Base-by-base conservation (phyloP, 2,329 filamentous ascomycete genomes). In the Dactylellina sp. region DNA sequence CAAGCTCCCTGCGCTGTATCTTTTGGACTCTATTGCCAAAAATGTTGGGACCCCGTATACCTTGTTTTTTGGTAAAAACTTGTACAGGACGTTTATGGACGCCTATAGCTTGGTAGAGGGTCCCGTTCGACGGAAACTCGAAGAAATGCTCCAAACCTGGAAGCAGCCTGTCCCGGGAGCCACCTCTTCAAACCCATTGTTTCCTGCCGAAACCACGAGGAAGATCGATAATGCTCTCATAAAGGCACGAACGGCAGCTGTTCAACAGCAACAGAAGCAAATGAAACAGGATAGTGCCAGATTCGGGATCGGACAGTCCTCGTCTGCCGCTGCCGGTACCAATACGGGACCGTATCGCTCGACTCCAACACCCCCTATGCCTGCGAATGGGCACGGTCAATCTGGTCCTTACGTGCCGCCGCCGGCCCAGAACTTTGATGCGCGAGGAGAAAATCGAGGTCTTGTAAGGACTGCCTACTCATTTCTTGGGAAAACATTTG, bases 11-110 rank as follows among this genome's bases (percentile, higher is more conserved):
- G 92, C 95, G n/a, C 86, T 99, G 25, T 99, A 98, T 82, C 92
- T 99, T 77, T 89, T 99, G 80, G 95, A 99, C 83, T 98, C 94
- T 14, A 94, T 99, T 75, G 93, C 96, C 80, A 99, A 99, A 83
- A 98, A 99, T 84, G 93, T 99, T 75, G 95, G 95, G 75, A 97
- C 94, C 0, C 95, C 95, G 6, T 99, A 99, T 82, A 98, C 94
- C 0, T 86, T 98, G 11, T 98, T 97, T 81, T 91, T 99, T 76
- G 92, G 93, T 59, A 89, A 92, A 42, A 94, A 94, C 79, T 87
- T 99, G 40, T 98, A 94, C 82, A 88, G 89, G 78, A 98, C 92
- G 2, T 99, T 97, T 80, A 97, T 98, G 93, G 92, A 96, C 79
- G 91, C 95, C 39, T 99, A 98, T 80, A 91, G 91, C 2, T 87